Base-by-base conservation (phyloP, 2,329 filamentous ascomycete genomes). In the Ophiostoma quercus region DNA sequence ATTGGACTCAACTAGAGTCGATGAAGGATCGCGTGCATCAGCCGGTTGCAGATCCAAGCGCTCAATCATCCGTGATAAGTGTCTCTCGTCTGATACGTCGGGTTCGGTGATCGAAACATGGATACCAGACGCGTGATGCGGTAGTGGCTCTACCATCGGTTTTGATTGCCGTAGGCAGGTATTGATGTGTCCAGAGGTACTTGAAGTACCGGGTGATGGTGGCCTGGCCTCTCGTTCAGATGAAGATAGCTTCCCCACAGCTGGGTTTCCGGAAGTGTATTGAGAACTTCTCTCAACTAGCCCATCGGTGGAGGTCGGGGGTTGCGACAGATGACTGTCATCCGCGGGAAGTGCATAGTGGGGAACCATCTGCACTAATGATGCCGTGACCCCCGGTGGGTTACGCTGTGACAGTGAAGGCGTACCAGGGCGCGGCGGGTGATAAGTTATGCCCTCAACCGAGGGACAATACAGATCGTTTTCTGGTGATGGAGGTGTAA, bases 351-450 rank as follows among this genome's bases (percentile, higher is more conserved):
- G 5, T 2, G 4, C 16, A 6, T 14, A 16, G 16, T n/a, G 60
- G 19, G 32, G 2, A 32, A 14, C 0, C 1, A 25, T 34, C 12
- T 62, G 11, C 8, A 34, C 12, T 4, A 29, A 12, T 14, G 57
- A 6, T 12, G 8, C 25, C 6, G 29, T 34, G 19, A 16, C 2
- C 3, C 16, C 37, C 3, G 29, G 5, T 22, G 65, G 16, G 7
- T 25, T 11, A 8, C 63, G 34, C 16, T 41, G 57, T 22, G 29
- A 25, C 11, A 12, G 57, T n/a, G 67, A 32, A 19, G 67, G 67
- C 25, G 57, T 39, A 3, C n/a, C 8, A 8, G 70, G 70, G 4
- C 67, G 70, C 4, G 63, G 70, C 37, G 67, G 70, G 16, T 67
- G 67, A 11, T 67, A 65, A 66, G 22, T 19, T 66, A 8, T 63